Conservation (phyloP, 768 basidiomycete genomes). For the Amanita pallidorosea region DNA sequence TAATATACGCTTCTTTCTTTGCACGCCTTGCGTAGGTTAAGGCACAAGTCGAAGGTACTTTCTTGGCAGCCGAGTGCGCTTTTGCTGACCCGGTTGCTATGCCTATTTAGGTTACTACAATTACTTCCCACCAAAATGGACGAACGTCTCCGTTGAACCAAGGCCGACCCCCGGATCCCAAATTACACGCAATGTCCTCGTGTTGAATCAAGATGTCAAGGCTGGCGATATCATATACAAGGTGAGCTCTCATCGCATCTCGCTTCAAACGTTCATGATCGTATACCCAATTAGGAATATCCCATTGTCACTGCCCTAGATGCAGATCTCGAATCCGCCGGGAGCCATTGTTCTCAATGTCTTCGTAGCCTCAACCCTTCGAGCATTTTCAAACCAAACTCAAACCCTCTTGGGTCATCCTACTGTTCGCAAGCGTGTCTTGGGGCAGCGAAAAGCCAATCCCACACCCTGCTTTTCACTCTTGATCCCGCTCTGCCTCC, state of each 20-base stretch:
- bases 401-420: slow-evolving; percentile 43
- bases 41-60: slow-evolving; percentile 65
- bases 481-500: slow-evolving; percentile 50
- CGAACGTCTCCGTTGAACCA: slow-evolving; percentile 53
- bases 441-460: slow-evolving; percentile 41
- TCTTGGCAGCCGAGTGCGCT: slow-evolving; percentile 7
- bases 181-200: slow-evolving; percentile 40
- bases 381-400: slow-evolving; percentile 27
- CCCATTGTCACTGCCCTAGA: slow-evolving; percentile 68
- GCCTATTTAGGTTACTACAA: slow-evolving; percentile 59
- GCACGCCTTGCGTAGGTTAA: slow-evolving; percentile 38
- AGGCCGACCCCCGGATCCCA: slow-evolving; percentile 18
- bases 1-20: slow-evolving; percentile 47
- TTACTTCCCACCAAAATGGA: slow-evolving; percentile 61
- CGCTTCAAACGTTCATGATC: background rate
- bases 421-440: slow-evolving; percentile 73
- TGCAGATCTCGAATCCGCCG: slow-evolving; percentile 53
- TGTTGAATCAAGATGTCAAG: slow-evolving; percentile 56
- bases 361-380: slow-evolving; percentile 43
- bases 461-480: slow-evolving; percentile 63
- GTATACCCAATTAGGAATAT: slow-evolving; percentile 41
- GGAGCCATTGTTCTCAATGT: slow-evolving; percentile 67
- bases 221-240: slow-evolving; percentile 72
- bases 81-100: slow-evolving; percentile 2
- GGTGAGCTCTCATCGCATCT: slow-evolving; percentile 23